Evolutionary conservation across 768 basidiomycete species (phyloP), one percentile per base, ranked within the genome.

Genomic region (Coprinellus micaceus): DNA sequence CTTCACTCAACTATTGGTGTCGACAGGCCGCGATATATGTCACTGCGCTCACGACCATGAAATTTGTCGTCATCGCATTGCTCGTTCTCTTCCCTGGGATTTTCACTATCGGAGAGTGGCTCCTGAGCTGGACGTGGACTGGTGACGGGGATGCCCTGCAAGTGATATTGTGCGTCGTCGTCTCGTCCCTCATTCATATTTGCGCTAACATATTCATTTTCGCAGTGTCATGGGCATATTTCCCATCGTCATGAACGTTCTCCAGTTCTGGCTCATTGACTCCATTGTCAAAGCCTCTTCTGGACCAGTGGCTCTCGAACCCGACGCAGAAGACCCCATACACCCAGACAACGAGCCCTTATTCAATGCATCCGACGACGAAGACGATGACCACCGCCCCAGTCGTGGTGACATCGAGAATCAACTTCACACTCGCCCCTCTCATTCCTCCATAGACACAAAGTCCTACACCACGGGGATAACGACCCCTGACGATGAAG

Each of bases 181-280:
- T 55, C 56, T 36, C 24, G 10, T 25, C 29, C 22, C 13, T 21
- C 21, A 24, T 36, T 37, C 26, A 44, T 17, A 43, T 25, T n/a
- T 53, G 53, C 13, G 50, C 19, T 49, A 5, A 33, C 58, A 48
- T 39, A 55, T 39, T 40, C 22, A 56, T 56, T 33, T 24, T 52
- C 60, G 43, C 50, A 92, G 89, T 62, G 88, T 87, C 22, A 94
- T 98, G 91, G 91, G 92, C 52, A 70, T 96, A 51, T 94, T 95
- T 73, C 94, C 94, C 0, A 88, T 90, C 61, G 73, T 85, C 41
- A 91, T 92, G 90, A 94, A 94, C 69, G 73, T 93, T 36, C 62
- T 92, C 11, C 96, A 98, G 67, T 98, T 98, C 79, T 94, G 94
- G 85, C 75, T 97, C 50, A 94, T 97, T 56, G 93, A 97, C 72